Base-by-base conservation (phyloP, 148 eudicot species). In the Chenopodium album region DNA sequence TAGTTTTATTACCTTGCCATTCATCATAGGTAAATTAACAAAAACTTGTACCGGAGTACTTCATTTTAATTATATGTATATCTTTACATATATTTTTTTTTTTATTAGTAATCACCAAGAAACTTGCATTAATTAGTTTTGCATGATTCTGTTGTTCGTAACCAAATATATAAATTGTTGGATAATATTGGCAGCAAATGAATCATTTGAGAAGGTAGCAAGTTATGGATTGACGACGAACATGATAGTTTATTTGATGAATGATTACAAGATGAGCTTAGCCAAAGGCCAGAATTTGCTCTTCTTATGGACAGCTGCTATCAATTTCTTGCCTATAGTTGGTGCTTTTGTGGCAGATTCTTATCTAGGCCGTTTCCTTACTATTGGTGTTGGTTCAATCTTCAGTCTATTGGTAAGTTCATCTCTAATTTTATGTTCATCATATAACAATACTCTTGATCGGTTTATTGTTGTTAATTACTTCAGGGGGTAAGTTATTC, bases 301-400 rank as follows among this genome's bases (percentile, higher is more conserved):
- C 31, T 89, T 81, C 80, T 64, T 84, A 74, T 92, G 94, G 92
- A 78, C 87, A 31, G 92, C 92, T 16, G 94, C 94, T 60, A 89
- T 89, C 16, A 92, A 90, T 87, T 91, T 92, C 82, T 70, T 86
- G 73, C 94, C 97, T 0, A n/a, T 91, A 29, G 3, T 90, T 59
- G 94, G 97, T 29, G 97, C 97, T 59, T 85, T 91, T 74, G 71
- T 92, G 75, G 90, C 94, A 54, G 97, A 92, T 89, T 91, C 97
- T 0, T 91, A 75, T 65, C 80, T 89, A 31, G 93, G 94, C 52
- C 89, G 97, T 12, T 92, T 90, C 68, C 90, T 88, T 80, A 90
- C 97, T 63, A 92, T 91, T 76, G 94, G 87, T 28, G 47, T 90
- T 48, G 92, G 92, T 28, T 91, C 90, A 22, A 83, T 92, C 80